Evolutionary conservation across 2,329 filamentous ascomycete genomes (phyloP).

Genomic region (Botrytis paeoniae): DNA sequence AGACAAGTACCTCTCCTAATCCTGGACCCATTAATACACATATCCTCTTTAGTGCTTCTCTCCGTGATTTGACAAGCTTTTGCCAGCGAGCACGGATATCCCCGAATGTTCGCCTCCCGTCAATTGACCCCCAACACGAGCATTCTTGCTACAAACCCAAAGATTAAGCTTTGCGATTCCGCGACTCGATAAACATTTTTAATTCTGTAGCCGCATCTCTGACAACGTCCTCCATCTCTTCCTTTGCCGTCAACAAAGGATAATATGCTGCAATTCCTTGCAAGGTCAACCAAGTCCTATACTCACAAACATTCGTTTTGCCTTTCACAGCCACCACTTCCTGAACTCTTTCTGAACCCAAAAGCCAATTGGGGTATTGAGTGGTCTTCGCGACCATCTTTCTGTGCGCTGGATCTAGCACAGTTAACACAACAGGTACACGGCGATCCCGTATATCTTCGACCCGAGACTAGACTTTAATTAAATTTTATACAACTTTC

Average conservation of each 20-base stretch:
- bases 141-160: not conserved
- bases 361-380: constrained; percentile 26
- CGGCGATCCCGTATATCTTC: constrained; percentile 5
- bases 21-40: not conserved
- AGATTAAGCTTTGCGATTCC: not conserved
- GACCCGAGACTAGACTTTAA: constrained; percentile 1
- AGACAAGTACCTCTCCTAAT: not conserved
- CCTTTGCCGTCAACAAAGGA: constrained; percentile 23
- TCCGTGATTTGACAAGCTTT: not conserved
- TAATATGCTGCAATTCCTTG: constrained; percentile 29
- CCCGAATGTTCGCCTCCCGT: not conserved
- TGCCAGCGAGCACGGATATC: not conserved
- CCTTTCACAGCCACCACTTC: constrained; percentile 27
- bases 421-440: constrained; percentile 20
- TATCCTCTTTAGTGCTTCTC: not conserved
- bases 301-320: constrained; percentile 26
- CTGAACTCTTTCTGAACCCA: constrained; percentile 27
- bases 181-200: constrained; percentile 13
- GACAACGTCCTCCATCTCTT: constrained; percentile 21
- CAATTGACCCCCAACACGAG: not conserved
- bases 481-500: not conserved
- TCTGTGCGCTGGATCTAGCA: constrained; percentile 26
- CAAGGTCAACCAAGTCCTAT: constrained; percentile 26
- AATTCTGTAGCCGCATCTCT: constrained; percentile 17
- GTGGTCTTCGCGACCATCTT: constrained; percentile 22